Percentiles rank a stretch among this genome's conserved stretches.
Conservation (phyloP, 768 basidiomycete genomes). For the Saitozyma sp. region DNA sequence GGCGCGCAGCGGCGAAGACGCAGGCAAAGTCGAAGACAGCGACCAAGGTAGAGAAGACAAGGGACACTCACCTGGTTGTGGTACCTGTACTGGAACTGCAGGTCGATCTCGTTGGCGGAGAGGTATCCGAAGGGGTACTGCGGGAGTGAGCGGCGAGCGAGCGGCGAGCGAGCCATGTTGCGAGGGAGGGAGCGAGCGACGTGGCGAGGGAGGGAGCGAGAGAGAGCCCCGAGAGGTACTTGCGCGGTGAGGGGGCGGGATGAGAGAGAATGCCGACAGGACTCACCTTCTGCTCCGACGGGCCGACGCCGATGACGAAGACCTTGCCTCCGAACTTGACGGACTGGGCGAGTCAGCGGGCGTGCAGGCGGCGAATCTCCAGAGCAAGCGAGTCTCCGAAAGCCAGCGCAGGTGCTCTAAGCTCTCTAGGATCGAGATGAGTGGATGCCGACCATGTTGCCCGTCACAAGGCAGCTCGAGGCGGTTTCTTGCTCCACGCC, state of each 20-base stretch:
- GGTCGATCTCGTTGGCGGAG: conserved; percentile 53
- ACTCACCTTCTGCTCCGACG: conserved; percentile 49
- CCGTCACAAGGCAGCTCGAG: no score
- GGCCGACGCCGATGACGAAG: conserved; percentile 55
- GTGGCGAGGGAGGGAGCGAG: no score
- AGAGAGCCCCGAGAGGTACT: no score
- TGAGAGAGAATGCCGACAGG: no score
- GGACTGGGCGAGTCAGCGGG: conserved; percentile 30
- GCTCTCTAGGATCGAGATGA: not conserved
- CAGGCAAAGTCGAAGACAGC: not conserved
- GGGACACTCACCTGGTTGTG: conserved; percentile 47
- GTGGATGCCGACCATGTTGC: no score
- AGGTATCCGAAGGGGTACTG: conserved; percentile 54
- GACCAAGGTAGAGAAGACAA: not conserved
- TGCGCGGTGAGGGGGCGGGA: no score
- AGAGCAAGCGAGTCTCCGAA: no score
- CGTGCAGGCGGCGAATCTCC: no score
- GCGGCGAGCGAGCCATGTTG: not conserved
- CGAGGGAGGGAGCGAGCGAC: not conserved
- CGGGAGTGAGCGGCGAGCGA: no score
- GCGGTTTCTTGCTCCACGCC: no score
- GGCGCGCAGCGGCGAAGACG: not conserved
- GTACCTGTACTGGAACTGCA: conserved; percentile 55
- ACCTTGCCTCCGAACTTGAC: conserved; percentile 54
- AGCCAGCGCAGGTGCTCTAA: not conserved